These are phyloP conservation scores for Xylaria sp. DNA, from an alignment of 2,329 filamentous ascomycete species.

Conservation along the genomic window DNA sequence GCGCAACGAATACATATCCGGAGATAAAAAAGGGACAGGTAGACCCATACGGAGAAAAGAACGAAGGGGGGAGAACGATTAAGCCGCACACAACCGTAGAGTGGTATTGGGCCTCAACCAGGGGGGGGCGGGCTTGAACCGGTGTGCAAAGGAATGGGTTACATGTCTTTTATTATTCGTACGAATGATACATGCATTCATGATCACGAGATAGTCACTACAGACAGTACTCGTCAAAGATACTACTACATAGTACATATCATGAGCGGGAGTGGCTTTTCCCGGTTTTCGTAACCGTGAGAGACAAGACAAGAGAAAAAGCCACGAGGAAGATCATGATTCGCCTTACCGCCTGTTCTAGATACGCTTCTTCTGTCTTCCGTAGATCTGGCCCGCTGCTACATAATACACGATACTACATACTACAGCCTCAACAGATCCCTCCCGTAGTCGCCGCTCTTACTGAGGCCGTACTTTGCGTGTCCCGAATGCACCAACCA, in stretches of 20 bases:
- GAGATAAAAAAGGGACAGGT: no score
- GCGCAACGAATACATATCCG: no score
- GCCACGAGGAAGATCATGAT: background rate
- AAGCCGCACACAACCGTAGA: background rate
- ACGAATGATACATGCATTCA: conserved; percentile 9
- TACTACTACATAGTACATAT: no score
- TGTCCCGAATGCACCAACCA: background rate
- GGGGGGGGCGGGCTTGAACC: background rate
- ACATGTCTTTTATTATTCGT: background rate
- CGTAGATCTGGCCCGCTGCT: background rate
- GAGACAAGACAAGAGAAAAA: background rate
- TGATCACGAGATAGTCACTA: conserved; percentile 5
- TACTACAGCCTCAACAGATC: background rate
- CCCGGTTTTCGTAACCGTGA: background rate
- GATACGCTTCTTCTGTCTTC: background rate
- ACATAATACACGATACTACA: background rate
- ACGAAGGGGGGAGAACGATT: no score
- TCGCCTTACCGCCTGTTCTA: background rate
- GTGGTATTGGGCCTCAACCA: background rate
- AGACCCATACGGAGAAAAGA: no score
- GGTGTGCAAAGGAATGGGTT: background rate
- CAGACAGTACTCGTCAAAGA: background rate
- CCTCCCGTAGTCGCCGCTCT: background rate
- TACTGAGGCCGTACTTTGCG: no score
- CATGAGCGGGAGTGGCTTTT: background rate